Conservation (phyloP, 371 early-diverging fungal genomes). For the Rhizopus arrhizus region DNA sequence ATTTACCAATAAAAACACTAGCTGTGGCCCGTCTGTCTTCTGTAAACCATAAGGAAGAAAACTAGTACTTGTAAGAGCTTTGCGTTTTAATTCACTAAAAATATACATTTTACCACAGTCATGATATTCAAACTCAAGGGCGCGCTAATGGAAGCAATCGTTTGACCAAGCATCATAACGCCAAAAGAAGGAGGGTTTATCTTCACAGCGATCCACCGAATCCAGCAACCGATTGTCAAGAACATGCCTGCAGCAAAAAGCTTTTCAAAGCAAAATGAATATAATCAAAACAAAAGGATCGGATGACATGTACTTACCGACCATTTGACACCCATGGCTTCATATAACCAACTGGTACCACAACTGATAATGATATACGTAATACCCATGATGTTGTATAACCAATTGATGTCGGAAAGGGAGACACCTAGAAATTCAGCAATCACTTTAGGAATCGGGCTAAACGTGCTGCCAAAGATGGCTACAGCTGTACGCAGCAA, state of each 20-base stretch:
- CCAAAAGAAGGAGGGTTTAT: slow-evolving; percentile 45
- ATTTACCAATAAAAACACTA: slow-evolving; percentile 48
- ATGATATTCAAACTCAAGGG: slow-evolving; percentile 66
- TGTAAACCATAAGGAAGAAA: slow-evolving; percentile 62
- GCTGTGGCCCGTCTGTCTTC: slow-evolving; percentile 60
- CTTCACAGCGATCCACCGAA: slow-evolving; percentile 58
- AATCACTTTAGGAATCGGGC: slow-evolving; percentile 42
- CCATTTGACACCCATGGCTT: slow-evolving; percentile 49
- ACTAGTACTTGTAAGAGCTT: slow-evolving; percentile 19
- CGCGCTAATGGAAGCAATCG: slow-evolving; percentile 59
- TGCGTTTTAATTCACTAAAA: too few species aligned
- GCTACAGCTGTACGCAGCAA: slow-evolving; percentile 38
- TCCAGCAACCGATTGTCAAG: slow-evolving; percentile 59
- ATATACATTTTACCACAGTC: slow-evolving; percentile 40
- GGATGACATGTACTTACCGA: slow-evolving; percentile 28
- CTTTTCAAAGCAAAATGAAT: slow-evolving; percentile 17
- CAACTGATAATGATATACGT: slow-evolving; percentile 54
- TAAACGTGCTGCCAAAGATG: slow-evolving; percentile 45
- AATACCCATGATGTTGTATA: slow-evolving; percentile 50
- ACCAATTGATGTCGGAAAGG: slow-evolving; percentile 41
- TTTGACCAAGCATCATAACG: slow-evolving; percentile 61
- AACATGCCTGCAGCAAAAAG: slow-evolving; percentile 52
- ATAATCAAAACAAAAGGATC: slow-evolving; percentile 1
- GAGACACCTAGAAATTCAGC: slow-evolving; percentile 39
- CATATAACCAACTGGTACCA: slow-evolving; percentile 54